These are phyloP conservation scores for Pinus taeda DNA, from an alignment of 75 land plant genomes.

Conservation along the genomic window DNA sequence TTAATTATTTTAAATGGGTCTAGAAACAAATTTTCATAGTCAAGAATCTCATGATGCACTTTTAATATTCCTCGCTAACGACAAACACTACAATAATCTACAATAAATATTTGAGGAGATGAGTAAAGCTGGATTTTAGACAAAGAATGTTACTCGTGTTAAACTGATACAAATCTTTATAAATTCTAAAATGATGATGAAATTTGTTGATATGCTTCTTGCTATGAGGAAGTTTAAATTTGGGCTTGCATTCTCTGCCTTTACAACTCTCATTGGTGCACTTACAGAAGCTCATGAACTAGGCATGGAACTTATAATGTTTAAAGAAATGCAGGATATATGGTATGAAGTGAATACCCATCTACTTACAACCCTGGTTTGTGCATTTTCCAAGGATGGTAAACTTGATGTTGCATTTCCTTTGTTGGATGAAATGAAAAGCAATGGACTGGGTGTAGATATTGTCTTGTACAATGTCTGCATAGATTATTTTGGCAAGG, in stretches of 20 bases:
- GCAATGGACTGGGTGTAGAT: slow-evolving; percentile 52
- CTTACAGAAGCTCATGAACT: slow-evolving; percentile 46
- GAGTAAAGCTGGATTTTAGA: slow-evolving; percentile 60
- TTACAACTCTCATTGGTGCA: slow-evolving; percentile 70
- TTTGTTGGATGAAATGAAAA: slow-evolving; percentile 66
- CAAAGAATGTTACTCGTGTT: slow-evolving; percentile 22
- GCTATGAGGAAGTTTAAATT: slow-evolving; percentile 68
- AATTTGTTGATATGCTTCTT: slow-evolving; percentile 62
- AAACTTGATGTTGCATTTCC: slow-evolving; percentile 64
- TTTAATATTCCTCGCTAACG: slow-evolving; percentile 43
- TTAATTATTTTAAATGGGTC: slow-evolving; percentile 65
- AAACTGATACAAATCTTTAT: slow-evolving; percentile 37
- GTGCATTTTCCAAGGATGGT: slow-evolving; percentile 61
- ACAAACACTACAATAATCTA: slow-evolving; percentile 32
- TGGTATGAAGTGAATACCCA: slow-evolving; percentile 65
- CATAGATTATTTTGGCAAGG: slow-evolving; percentile 80
- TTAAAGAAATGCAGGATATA: slow-evolving; percentile 79
- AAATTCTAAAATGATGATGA: slow-evolving; percentile 30
- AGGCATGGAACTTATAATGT: slow-evolving; percentile 57
- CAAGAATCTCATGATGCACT: slow-evolving; percentile 64
- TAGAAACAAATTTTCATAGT: slow-evolving; percentile 31
- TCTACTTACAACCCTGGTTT: slow-evolving; percentile 57
- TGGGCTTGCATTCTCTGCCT: slow-evolving; percentile 77
- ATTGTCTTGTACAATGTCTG: slow-evolving; percentile 76
- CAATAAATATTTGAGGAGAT: slow-evolving; percentile 58